These are phyloP conservation scores for Phytophthora litchii DNA, from an alignment of 352 stramenopile species.

Conservation along the genomic window DNA sequence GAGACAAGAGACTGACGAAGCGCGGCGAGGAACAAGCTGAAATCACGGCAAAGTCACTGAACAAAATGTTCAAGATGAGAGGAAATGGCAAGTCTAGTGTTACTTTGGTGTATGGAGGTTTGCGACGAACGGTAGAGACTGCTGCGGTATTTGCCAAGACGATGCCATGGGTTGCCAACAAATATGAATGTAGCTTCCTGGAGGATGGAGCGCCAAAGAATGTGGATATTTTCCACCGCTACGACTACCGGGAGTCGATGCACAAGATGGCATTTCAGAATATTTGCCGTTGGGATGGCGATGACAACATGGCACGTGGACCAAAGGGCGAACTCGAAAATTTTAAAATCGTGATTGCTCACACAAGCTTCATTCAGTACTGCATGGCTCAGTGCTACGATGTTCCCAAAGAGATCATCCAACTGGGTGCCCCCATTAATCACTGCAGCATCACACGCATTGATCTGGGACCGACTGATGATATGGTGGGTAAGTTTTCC, in stretches of 20 bases:
- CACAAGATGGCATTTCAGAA: slow-evolving; percentile 78
- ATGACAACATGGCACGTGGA: slow-evolving; percentile 31
- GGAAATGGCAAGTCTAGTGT: slow-evolving; percentile 37
- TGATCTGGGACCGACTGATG: slow-evolving; percentile 53
- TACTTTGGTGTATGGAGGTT: slow-evolving; percentile 67
- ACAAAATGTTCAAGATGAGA: slow-evolving; percentile 56
- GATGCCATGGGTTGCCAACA: slow-evolving; percentile 72
- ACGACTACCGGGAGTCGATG: slow-evolving; percentile 77
- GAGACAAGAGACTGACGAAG: slow-evolving; percentile 73
- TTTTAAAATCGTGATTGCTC: slow-evolving; percentile 76
- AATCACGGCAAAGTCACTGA: slow-evolving; percentile 55
- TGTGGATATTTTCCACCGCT: slow-evolving; percentile 58
- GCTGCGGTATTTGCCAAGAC: slow-evolving; percentile 54
- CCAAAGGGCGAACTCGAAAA: slow-evolving; percentile 44
- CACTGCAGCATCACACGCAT: slow-evolving; percentile 83
- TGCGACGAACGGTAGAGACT: slow-evolving; percentile 75
- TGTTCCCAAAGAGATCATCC: slow-evolving; percentile 77
- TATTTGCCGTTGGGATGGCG: slow-evolving; percentile 62
- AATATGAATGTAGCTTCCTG: slow-evolving; percentile 72
- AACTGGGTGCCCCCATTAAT: slow-evolving; percentile 71
- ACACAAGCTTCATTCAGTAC: slow-evolving; percentile 83
- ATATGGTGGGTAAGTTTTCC: slow-evolving; percentile 54
- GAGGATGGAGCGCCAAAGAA: slow-evolving; percentile 71
- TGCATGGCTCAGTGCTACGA: slow-evolving; percentile 69
- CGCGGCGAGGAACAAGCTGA: slow-evolving; percentile 63